Evolutionary conservation across 345 rosid species (phyloP).

Genomic region (Brassica nigra): DNA sequence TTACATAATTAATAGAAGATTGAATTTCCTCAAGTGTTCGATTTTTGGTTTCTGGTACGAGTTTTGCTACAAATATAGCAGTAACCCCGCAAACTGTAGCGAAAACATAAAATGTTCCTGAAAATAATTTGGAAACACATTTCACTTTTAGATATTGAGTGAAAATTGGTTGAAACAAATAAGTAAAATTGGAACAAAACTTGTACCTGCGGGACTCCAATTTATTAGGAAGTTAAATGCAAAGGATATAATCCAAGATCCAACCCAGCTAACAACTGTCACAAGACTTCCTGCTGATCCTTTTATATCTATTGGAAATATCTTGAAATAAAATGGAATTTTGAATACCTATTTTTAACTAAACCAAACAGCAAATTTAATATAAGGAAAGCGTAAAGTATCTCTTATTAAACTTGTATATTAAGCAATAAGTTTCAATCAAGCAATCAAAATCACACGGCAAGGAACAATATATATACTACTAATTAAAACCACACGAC

Average conservation of each 20-base stretch:
- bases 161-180: not conserved
- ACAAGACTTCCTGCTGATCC: conserved; percentile 87
- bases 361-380: not conserved
- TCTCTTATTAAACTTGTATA: not conserved
- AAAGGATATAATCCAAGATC: conserved; percentile 74
- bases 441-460: not conserved
- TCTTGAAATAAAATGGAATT: conserved; percentile 42
- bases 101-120: conserved; percentile 72
- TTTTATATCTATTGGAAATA: conserved; percentile 78
- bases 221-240: conserved; percentile 56
- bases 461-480: not conserved
- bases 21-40: conserved; percentile 75
- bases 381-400: not conserved
- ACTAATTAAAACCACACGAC: not conserved
- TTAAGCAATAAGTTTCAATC: not conserved
- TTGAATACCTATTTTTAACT: not conserved
- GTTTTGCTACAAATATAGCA: conserved; percentile 59
- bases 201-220: conserved; percentile 23
- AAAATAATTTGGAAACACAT: not conserved
- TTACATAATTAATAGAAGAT: conserved; percentile 35
- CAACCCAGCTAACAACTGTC: conserved; percentile 74
- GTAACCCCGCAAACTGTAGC: conserved; percentile 56
- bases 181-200: not conserved
- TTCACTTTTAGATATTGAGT: not conserved
- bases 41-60: conserved; percentile 78